phyloP scores from a whole-genome alignment of 2,329 filamentous ascomycete species.

The Claviceps digitariae region DNA sequence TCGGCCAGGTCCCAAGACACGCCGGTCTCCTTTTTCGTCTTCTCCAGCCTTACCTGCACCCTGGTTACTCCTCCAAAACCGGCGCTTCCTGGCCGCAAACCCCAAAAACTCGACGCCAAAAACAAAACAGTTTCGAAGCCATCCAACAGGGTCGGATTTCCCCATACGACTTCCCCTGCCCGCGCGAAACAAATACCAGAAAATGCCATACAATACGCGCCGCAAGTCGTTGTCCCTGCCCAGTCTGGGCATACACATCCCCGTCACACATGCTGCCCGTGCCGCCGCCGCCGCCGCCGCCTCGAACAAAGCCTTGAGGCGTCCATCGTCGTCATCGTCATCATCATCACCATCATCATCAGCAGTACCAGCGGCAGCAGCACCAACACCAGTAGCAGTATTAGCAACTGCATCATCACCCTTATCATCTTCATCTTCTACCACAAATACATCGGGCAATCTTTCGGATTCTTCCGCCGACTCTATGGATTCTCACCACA shows the following conservation, averaged over 20 bases:
- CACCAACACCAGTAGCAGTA: neutral
- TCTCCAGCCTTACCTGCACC: neutral
- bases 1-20: neutral
- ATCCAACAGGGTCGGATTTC: neutral
- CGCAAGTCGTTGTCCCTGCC: conserved; percentile 90
- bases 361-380: neutral
- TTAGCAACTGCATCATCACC: neutral
- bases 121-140: neutral
- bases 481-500: conserved; percentile 25
- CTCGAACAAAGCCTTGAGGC: conserved; percentile 21
- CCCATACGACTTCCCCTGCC: neutral
- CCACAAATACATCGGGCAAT: conserved; percentile 11
- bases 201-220: conserved; percentile 92
- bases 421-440: conserved; percentile 15
- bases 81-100: neutral
- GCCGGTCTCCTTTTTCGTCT: neutral
- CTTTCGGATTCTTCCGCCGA: conserved; percentile 16
- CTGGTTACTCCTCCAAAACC: neutral
- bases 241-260: conserved; percentile 82
- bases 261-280: conserved; percentile 50
- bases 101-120: neutral
- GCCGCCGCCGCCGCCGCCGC: conserved; percentile 35
- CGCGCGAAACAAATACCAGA: conserved; percentile 1
- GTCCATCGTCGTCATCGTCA: conserved; percentile 15
- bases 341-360: conserved; percentile 11